Base-by-base conservation (phyloP, 2,329 filamentous ascomycete genomes). In the Mollisiaceae sp. region DNA sequence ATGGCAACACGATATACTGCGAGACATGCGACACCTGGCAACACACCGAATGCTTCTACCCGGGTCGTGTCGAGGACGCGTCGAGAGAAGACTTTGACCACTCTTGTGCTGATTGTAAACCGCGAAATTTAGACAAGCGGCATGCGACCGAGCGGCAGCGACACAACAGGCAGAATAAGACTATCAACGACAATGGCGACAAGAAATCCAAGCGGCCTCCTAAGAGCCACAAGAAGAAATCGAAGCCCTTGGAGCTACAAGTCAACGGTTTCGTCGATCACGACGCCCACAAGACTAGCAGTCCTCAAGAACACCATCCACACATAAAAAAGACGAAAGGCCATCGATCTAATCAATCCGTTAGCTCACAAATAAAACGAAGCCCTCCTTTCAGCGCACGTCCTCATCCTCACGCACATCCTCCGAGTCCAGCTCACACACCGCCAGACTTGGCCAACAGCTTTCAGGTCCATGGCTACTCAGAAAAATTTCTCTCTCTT, bases 21-120 rank as follows among this genome's bases (percentile, higher is more conserved):
- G 95, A 98, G 77, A 87, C 85, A 65, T 99, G 95, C 83, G 92
- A 97, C 77, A 95, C 93, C 59, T 99, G 95, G 95, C 95, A 99
- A 80, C 95, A 99, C 79, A 97, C 97, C 74, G 90, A 93, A 77
- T 99, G 95, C 80, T 98, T 97, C 80, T 98, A 98, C 77, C 87
- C 87, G 24, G 78, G 86, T 69, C 91, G 92, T 73, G 86, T 87
- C 76, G 85, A 89, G 78, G 84, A 91, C 83, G 85, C 91, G 80
- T 80, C 94, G 78, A 79, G 90, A 82, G 84, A 87, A 65, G 85
- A 88, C 73, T 91, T 20, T 11, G n/a, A 91, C 64, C 94, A 99
- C 81, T 92, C 90, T 63, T 99, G 95, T 81, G 88, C 89, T 74
- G 93, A 97, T 73, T 99, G 95, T 82, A 88, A 91, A 67, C 93